Conservation (phyloP, 768 basidiomycete species). For the Rhodotorula paludigena region DNA sequence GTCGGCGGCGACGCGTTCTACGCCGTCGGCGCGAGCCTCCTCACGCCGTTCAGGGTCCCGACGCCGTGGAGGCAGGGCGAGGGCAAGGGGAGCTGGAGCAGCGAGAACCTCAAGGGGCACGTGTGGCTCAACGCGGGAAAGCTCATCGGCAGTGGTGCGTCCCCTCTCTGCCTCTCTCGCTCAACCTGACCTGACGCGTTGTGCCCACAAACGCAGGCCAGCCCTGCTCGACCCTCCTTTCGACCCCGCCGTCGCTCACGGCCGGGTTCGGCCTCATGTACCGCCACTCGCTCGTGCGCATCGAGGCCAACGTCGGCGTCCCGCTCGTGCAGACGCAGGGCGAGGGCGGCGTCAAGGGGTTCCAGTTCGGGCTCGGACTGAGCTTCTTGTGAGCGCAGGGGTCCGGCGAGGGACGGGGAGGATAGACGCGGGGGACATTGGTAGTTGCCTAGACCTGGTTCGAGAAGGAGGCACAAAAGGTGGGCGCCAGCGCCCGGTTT, state of each 20-base stretch:
- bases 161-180: constrained; percentile 8
- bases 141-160: constrained; percentile 61
- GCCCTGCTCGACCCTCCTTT: constrained; percentile 49
- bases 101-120: constrained; percentile 60
- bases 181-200: too few species aligned
- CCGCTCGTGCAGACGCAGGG: constrained; percentile 66
- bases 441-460: too few species aligned
- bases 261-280: constrained; percentile 80
- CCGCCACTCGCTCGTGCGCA: constrained; percentile 71
- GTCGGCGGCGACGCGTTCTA: constrained; percentile 78
- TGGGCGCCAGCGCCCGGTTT: too few species aligned
- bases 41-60: constrained; percentile 63
- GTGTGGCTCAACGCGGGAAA: constrained; percentile 75
- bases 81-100: constrained; percentile 46
- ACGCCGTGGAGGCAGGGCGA: neutral
- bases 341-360: constrained; percentile 64
- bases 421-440: neutral
- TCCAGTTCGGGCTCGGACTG: constrained; percentile 75
- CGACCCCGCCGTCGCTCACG: constrained; percentile 61
- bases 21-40: constrained; percentile 67
- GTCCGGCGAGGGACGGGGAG: neutral
- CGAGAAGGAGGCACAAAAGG: too few species aligned
- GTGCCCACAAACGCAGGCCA: constrained; percentile 37
- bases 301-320: constrained; percentile 82
- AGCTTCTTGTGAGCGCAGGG: constrained; percentile 58